phyloP scores from a whole-genome alignment of 164 flowering plant genomes.

The Nymphaea thermarum region DNA sequence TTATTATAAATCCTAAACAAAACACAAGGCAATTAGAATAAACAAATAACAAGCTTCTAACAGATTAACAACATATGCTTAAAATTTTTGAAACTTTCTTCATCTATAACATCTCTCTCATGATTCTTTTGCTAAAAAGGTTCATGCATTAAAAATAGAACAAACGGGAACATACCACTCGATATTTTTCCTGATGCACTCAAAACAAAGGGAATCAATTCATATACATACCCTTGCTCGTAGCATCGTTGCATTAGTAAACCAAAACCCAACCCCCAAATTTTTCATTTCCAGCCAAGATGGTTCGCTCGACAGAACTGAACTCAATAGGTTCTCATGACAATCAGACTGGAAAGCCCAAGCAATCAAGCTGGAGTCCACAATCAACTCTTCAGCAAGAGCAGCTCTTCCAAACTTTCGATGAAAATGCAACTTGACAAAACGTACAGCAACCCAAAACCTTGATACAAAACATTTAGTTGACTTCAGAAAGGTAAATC shows the following conservation, averaged over 20 bases:
- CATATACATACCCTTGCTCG: slow-evolving; percentile 51
- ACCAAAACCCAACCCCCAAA: slow-evolving; percentile 90
- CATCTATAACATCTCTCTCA: too few relatives aligned
- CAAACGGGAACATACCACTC: background rate
- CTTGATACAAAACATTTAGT: slow-evolving; percentile 21
- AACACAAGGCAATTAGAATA: too few relatives aligned
- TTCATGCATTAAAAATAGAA: background rate
- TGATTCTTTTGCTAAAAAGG: background rate
- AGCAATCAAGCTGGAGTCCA: slow-evolving; percentile 48
- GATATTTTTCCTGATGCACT: too few relatives aligned
- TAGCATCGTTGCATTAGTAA: slow-evolving; percentile 41
- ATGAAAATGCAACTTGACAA: slow-evolving; percentile 45
- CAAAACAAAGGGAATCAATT: background rate
- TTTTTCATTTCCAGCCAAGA: slow-evolving; percentile 81
- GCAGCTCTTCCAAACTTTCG: slow-evolving; percentile 43
- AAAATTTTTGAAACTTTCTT: too few relatives aligned
- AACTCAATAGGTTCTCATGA: slow-evolving; percentile 54
- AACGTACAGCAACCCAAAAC: slow-evolving; percentile 86
- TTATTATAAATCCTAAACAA: too few relatives aligned
- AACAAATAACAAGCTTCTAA: too few relatives aligned
- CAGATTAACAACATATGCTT: too few relatives aligned
- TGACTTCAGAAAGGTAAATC: slow-evolving; percentile 3
- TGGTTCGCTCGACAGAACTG: slow-evolving; percentile 60
- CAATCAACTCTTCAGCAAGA: slow-evolving; percentile 36
- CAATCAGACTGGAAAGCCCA: slow-evolving; percentile 99